These are phyloP conservation scores for Saturnispora halmiae DNA, from an alignment of 805 yeast genomes.

Conservation along the genomic window DNA sequence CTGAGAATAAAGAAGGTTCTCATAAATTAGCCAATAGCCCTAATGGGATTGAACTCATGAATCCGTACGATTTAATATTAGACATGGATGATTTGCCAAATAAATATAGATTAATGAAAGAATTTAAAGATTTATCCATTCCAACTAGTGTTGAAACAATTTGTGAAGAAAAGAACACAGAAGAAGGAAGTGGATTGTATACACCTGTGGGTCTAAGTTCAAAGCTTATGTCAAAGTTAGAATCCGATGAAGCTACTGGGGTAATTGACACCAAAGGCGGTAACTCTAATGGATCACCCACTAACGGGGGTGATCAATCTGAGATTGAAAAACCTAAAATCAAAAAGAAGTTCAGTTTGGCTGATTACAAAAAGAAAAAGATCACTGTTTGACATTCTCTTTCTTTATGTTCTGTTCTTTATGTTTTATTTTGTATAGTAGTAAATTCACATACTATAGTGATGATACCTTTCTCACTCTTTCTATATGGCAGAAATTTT, in stretches of 20 bases:
- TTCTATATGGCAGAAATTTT: too few species aligned
- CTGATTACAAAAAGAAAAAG: slow-evolving; percentile 55
- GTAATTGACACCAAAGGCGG: background rate
- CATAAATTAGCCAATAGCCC: too few species aligned
- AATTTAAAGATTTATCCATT: slow-evolving; percentile 3
- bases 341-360: slow-evolving; percentile 59
- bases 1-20: too few species aligned
- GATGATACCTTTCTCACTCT: too few species aligned
- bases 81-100: slow-evolving; percentile 11
- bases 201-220: slow-evolving; percentile 13
- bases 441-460: background rate
- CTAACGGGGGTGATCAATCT: background rate
- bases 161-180: background rate
- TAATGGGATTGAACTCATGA: background rate
- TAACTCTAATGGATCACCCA: too few species aligned
- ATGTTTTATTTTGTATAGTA: slow-evolving; percentile 1
- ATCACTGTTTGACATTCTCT: slow-evolving; percentile 6
- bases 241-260: background rate
- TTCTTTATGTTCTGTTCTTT: background rate
- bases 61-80: slow-evolving; percentile 6
- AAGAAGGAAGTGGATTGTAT: slow-evolving; percentile 9
- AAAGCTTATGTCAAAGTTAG: slow-evolving; percentile 4
- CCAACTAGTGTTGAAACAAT: too few species aligned
- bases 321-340: slow-evolving; percentile 25
- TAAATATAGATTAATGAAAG: slow-evolving; percentile 11